Evolutionary conservation across 139 green algal species (phyloP).

Genomic region (Klebsormidium nitens): DNA sequence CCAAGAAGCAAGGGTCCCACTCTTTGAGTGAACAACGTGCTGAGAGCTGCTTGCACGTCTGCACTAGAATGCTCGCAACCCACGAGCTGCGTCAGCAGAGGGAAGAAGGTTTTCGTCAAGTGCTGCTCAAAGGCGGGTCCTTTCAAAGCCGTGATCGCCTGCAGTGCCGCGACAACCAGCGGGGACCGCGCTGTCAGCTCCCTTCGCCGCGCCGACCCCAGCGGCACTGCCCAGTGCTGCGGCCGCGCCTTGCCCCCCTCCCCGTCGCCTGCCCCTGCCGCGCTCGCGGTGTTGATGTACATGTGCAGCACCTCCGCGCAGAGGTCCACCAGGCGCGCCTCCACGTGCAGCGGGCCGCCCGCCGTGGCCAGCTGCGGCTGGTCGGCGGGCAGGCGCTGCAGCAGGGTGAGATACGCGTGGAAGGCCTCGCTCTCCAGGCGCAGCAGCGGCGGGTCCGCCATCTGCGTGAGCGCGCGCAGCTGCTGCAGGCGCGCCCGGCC

Average conservation of each 20-base stretch:
- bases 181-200: slow-evolving; percentile 28
- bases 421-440: slow-evolving; percentile 79
- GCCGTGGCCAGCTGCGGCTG: slow-evolving; percentile 9
- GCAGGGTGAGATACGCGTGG: slow-evolving; percentile 76
- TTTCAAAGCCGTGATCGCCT: slow-evolving; percentile 50
- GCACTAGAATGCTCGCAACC: slow-evolving; percentile 65
- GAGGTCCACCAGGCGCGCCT: slow-evolving; percentile 55
- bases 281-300: slow-evolving; percentile 9
- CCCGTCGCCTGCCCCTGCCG: not conserved
- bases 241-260: not conserved
- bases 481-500: slow-evolving; percentile 9
- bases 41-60: slow-evolving; percentile 80
- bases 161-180: slow-evolving; percentile 54
- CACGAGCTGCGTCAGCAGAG: slow-evolving; percentile 77
- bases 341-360: slow-evolving; percentile 35
- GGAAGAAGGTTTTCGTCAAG: slow-evolving; percentile 80
- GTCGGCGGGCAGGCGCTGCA: slow-evolving; percentile 52
- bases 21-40: slow-evolving; percentile 61
- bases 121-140: slow-evolving; percentile 60
- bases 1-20: slow-evolving; percentile 25
- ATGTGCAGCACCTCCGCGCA: slow-evolving; percentile 60
- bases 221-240: slow-evolving; percentile 4
- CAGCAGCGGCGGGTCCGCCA: slow-evolving; percentile 88
- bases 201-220: slow-evolving; percentile 13
- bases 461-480: slow-evolving; percentile 16